Percentiles rank a stretch among this genome's conserved stretches.
Conservation (phyloP, 2,329 filamentous ascomycete species). For the Neonectria neomacrospora region DNA sequence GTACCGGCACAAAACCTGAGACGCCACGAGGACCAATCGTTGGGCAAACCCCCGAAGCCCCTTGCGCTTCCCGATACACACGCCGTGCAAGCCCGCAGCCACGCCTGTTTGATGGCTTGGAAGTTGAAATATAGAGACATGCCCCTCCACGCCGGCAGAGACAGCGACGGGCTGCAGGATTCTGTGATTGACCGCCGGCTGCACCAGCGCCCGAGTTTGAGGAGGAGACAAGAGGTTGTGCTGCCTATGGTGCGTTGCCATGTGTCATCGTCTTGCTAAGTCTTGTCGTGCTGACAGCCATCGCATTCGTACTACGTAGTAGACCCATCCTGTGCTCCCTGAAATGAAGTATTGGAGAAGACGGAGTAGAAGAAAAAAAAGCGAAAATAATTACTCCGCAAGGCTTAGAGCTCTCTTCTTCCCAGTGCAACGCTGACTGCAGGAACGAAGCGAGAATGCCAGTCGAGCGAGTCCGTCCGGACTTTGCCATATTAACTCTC, state of each 20-base stretch:
- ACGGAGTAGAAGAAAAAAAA: constrained; percentile 9
- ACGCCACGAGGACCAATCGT: constrained; percentile 49
- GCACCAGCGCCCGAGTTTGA: background rate
- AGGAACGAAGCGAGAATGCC: constrained; percentile 13
- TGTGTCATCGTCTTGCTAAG: background rate
- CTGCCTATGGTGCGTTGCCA: constrained; percentile 1
- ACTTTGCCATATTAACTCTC: constrained; percentile 21
- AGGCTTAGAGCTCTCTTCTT: constrained; percentile 6
- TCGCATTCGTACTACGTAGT: constrained; percentile 11
- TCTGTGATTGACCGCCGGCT: constrained; percentile 3
- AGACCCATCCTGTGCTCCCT: constrained; percentile 19
- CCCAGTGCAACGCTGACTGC: constrained; percentile 32
- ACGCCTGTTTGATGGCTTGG: constrained; percentile 26
- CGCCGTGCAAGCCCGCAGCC: constrained; percentile 33
- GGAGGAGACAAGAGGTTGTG: background rate
- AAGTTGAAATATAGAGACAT: constrained; percentile 5
- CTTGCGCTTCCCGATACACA: constrained; percentile 31
- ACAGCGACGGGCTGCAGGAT: constrained; percentile 7
- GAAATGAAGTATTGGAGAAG: background rate
- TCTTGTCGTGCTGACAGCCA: background rate
- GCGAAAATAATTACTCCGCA: background rate
- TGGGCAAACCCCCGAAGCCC: constrained; percentile 9
- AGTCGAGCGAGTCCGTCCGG: constrained; percentile 10
- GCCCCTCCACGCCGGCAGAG: background rate
- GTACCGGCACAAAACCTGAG: constrained; percentile 47